phyloP scores from a whole-genome alignment of 345 rosid species.

The Salix koriyanagi region DNA sequence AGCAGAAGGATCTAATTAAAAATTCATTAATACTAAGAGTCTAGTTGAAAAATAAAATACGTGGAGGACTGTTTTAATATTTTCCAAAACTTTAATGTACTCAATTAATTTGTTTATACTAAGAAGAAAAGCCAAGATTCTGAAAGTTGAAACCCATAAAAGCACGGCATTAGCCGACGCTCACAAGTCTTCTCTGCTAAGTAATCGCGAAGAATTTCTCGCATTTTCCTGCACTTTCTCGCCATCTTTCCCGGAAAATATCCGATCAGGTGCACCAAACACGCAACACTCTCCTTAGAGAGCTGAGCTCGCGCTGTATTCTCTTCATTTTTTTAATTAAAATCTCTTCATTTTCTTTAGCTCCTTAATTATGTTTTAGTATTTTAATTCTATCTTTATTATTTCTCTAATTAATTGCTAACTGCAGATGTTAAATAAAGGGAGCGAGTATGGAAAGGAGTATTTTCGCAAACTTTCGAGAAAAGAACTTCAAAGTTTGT shows the following conservation, averaged over 20 bases:
- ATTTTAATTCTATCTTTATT: not conserved
- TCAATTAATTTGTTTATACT: not conserved
- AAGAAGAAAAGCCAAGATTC: slow-evolving; percentile 1
- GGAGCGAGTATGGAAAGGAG: slow-evolving; percentile 45
- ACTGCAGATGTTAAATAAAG: not conserved
- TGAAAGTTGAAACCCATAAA: slow-evolving; percentile 2
- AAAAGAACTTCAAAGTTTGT: slow-evolving; percentile 71
- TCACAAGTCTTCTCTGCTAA: not conserved
- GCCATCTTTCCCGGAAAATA: slow-evolving; percentile 37
- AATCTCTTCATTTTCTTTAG: not conserved
- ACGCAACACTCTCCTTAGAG: not conserved
- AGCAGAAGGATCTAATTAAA: not conserved
- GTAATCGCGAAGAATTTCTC: not conserved
- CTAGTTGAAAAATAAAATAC: not conserved
- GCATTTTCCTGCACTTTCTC: slow-evolving; percentile 35
- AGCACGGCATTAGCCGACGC: not conserved
- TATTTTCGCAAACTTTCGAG: slow-evolving; percentile 45
- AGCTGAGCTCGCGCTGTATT: not conserved
- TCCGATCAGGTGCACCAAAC: slow-evolving; percentile 26
- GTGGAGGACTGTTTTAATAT: too few relatives aligned
- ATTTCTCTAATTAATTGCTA: not conserved
- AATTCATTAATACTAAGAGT: not conserved
- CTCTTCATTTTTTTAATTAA: not conserved
- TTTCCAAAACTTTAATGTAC: not conserved
- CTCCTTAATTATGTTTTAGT: not conserved